Evolutionary conservation across 805 yeast genomes (phyloP).

Genomic region (Yamadazyma endophytica): DNA sequence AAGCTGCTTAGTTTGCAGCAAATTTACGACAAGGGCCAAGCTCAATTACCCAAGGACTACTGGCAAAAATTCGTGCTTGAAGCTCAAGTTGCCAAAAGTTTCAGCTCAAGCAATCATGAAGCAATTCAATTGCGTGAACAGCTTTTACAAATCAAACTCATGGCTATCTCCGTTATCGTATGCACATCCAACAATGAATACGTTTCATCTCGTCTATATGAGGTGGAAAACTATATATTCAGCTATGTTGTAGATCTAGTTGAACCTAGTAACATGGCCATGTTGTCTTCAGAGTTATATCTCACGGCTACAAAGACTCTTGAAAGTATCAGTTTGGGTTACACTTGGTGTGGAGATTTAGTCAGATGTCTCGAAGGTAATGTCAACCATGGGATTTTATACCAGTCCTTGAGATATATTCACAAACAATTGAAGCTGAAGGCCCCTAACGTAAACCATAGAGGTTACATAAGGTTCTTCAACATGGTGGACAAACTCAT

Average conservation of each 20-base stretch:
- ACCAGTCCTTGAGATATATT: conserved; percentile 67
- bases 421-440: conserved; percentile 45
- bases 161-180: conserved; percentile 62
- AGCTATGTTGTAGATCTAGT: conserved; percentile 67
- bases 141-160: conserved; percentile 59
- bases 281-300: conserved; percentile 50
- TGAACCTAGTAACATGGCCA: conserved; percentile 53
- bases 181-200: conserved; percentile 53
- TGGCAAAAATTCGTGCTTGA: conserved; percentile 62
- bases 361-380: conserved; percentile 78
- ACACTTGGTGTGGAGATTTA: conserved; percentile 71
- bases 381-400: conserved; percentile 78
- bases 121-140: conserved; percentile 53
- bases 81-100: conserved; percentile 69
- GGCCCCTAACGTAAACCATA: conserved; percentile 24
- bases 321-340: conserved; percentile 63
- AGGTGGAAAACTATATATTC: conserved; percentile 65
- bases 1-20: conserved; percentile 53
- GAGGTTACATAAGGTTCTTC: conserved; percentile 53
- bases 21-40: conserved; percentile 57
- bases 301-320: conserved; percentile 62
- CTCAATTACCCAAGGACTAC: conserved; percentile 54
- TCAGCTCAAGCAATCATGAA: conserved; percentile 52
- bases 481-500: conserved; percentile 60
- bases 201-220: conserved; percentile 63